Percentiles rank a stretch among this genome's conserved stretches.
phyloP scores from a whole-genome alignment of 345 rosid species.

The Bruguiera sexangula region DNA sequence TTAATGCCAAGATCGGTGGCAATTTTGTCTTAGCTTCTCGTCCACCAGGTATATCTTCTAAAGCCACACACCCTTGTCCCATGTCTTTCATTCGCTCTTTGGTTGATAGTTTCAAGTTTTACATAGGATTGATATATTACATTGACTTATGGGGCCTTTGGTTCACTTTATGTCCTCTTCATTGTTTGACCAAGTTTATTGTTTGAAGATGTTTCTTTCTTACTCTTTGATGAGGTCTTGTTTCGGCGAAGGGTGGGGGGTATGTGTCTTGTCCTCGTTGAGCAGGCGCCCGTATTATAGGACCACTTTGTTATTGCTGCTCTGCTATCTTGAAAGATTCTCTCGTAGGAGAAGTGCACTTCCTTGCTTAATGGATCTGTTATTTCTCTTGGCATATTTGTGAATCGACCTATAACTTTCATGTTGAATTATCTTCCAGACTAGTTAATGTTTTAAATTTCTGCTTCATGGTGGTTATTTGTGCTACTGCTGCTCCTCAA shows the following conservation, averaged over 20 bases:
- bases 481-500: too few relatives aligned
- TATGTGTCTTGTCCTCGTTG: not conserved
- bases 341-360: not conserved
- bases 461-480: not conserved
- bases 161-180: not conserved
- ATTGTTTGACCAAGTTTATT: not conserved
- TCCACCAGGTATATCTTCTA: not conserved
- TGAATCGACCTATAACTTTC: not conserved
- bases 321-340: not conserved
- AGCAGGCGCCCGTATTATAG: not conserved
- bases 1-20: not conserved
- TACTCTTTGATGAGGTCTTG: not conserved
- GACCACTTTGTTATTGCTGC: not conserved
- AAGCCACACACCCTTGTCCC: not conserved
- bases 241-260: too few relatives aligned
- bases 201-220: conserved; percentile 7
- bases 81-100: not conserved
- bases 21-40: not conserved
- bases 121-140: not conserved
- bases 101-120: not conserved
- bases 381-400: not conserved
- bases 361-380: not conserved
- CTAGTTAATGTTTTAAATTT: too few relatives aligned
- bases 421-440: not conserved
- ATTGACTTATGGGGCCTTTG: conserved; percentile 10